Percentiles rank a stretch among this genome's conserved stretches.
phyloP scores from a whole-genome alignment of 2,329 filamentous ascomycete genomes.

The Verticillium tricorpus region DNA sequence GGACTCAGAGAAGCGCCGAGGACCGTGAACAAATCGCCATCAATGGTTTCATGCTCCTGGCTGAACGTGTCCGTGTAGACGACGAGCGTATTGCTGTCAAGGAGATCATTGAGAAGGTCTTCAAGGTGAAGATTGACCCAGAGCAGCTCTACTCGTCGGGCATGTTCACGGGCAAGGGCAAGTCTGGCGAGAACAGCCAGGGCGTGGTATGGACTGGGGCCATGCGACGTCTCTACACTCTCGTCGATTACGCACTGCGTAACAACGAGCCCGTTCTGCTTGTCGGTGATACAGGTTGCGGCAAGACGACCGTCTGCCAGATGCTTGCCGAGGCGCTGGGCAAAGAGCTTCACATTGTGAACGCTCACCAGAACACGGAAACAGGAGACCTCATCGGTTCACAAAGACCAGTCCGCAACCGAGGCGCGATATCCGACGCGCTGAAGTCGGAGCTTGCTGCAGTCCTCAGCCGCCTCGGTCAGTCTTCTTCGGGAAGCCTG shows the following conservation, averaged over 20 bases:
- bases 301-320: slow-evolving; percentile 96
- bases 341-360: slow-evolving; percentile 81
- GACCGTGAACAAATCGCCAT: slow-evolving; percentile 82
- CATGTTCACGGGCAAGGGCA: slow-evolving; percentile 46
- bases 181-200: slow-evolving; percentile 44
- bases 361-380: slow-evolving; percentile 97
- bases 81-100: slow-evolving; percentile 85
- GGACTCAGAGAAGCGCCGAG: slow-evolving; percentile 82
- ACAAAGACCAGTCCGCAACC: slow-evolving; percentile 85
- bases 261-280: slow-evolving; percentile 93
- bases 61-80: slow-evolving; percentile 86
- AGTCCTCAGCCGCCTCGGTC: slow-evolving; percentile 36
- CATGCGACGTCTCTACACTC: slow-evolving; percentile 85
- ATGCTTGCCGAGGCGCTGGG: slow-evolving; percentile 76
- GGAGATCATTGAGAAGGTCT: slow-evolving; percentile 80
- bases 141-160: slow-evolving; percentile 65
- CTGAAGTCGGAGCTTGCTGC: slow-evolving; percentile 57
- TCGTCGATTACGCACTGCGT: slow-evolving; percentile 79
- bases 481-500: slow-evolving; percentile 35
- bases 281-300: slow-evolving; percentile 94
- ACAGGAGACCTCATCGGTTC: slow-evolving; percentile 96
- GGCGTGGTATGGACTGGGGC: slow-evolving; percentile 90
- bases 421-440: slow-evolving; percentile 63
- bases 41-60: slow-evolving; percentile 95
- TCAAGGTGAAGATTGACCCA: slow-evolving; percentile 80